Evolutionary conservation across 1,139 yeast genomes (phyloP), one percentile per base, ranked within the genome.

Genomic region (Candida albicans): DNA sequence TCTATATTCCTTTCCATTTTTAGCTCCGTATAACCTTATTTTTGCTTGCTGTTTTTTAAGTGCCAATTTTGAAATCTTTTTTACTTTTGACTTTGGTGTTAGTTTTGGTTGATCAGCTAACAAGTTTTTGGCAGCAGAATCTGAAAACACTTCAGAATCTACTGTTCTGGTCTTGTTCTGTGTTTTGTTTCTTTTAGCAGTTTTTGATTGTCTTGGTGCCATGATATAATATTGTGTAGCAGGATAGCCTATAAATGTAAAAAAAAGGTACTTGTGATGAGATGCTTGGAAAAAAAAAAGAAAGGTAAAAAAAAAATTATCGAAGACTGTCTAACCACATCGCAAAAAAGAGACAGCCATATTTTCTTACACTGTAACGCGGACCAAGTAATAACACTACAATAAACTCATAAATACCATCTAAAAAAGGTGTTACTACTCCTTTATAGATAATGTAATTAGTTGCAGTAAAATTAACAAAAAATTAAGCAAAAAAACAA

Each of bases 1-100:
- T 25, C 81, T 73, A 61, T 84, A 89, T 41, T 75, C 81, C 53
- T 78, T 79, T 35, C 80, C 79, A 57, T 81, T 83, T 58, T 80
- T 78, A 41, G 82, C 80, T 18, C 95, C 95, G 56, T 86, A 86
- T 42, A 86, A 70, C 59, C 87, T 75, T 41, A 80, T 70, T 51
- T 72, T 73, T 33, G 82, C 79, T 52, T 84, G 84, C 55, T 83
- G 85, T 53, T 84, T 84, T 64, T 83, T 84, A 34, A 81, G 77
- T 35, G 70, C 71, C 10, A 66, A 65, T 52, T 82, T 83, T 24
- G 73, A 68, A 35, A 77, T 75, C 53, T 77, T 76, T 51, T 67
- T 74, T 31, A 73, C 75, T 37, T 65, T 72, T 2, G 87, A 73
- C 60, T 80, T 84, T 37, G 84, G 84, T 7, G 86, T 80, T 46